Evolutionary conservation across 2,329 filamentous ascomycete species (phyloP), one percentile per base, ranked within the genome.

Genomic region (Raffaelea albimanens): DNA sequence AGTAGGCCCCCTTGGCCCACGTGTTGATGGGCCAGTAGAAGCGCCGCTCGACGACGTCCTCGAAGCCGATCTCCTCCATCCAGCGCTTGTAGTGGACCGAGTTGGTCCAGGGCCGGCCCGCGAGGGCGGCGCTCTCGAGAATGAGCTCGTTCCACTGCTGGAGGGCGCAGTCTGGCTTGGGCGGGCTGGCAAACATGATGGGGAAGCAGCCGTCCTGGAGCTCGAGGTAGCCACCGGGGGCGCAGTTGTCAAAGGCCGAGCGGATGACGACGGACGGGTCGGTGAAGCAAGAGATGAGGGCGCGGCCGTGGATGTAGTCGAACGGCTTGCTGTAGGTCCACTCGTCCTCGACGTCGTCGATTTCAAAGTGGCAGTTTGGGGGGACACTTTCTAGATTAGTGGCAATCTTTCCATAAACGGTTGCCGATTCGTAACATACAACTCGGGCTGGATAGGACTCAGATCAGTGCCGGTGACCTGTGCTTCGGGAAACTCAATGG

Each of bases 291-390:
- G 67, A 67, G 2, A 67, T 64, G 59, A 80, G 67, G 44, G 71
- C 66, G 21, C 75, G 68, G 33, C 65, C 61, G 57, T 78, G 73
- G 47, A 80, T 70, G 54, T 70, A 75, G 60, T 79, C 75, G 57
- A 78, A 79, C 44, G 71, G 61, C 2, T 64, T 54, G 49, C 67
- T 68, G 20, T 53, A 61, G 3, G 69, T 60, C 76, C 76, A 81
- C 1, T 69, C 63, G 48, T 74, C 67, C 52, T 76, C 73, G 23
- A 69, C 61, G 53, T 80, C 76, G 52, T 79, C 74, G 31, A 79
- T 64, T 45, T 77, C 61, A 57, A 80, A 54, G 3, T 29, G 45
- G 46, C 52, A 54, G 48, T 52, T 54, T 39, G 44, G 29, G 3
- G 52, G 52, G 19, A 52, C 16, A 34, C 47, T 50, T 40, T 3